phyloP scores from a whole-genome alignment of 768 basidiomycete species.

The Boletus bicolor region DNA sequence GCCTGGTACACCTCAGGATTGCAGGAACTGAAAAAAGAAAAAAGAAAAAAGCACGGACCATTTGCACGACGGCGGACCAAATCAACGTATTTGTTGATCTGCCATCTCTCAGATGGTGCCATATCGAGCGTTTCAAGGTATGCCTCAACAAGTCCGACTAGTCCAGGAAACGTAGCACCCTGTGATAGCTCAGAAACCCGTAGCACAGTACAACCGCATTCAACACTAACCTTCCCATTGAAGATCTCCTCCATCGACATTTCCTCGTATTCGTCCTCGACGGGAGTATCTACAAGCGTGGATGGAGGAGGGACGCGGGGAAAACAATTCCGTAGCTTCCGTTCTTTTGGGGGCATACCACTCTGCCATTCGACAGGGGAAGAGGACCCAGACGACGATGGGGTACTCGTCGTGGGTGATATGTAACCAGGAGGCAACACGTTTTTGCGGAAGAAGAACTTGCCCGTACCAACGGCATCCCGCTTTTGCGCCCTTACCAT shows the following conservation, averaged over 20 bases:
- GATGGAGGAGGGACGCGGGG: conserved; percentile 47
- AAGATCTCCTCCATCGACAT: conserved; percentile 92
- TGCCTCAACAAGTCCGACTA: conserved; percentile 74
- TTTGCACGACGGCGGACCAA: conserved; percentile 75
- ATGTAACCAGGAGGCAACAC: conserved; percentile 59
- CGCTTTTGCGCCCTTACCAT: conserved; percentile 88
- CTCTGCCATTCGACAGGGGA: conserved; percentile 35
- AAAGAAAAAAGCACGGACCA: conserved; percentile 46
- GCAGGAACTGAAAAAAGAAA: background rate
- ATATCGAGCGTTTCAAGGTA: conserved; percentile 88
- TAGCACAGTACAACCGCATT: background rate
- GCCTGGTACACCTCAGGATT: conserved; percentile 42
- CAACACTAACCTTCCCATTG: conserved; percentile 72
- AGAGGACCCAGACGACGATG: conserved; percentile 43
- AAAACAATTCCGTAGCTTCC: conserved; percentile 71
- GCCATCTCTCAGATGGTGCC: conserved; percentile 51
- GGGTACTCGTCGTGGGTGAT: conserved; percentile 37
- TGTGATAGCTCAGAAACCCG: conserved; percentile 28
- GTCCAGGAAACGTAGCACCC: conserved; percentile 69
- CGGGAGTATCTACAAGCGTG: conserved; percentile 48
- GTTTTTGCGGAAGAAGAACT: conserved; percentile 88
- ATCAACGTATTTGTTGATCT: conserved; percentile 75
- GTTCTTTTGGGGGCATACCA: conserved; percentile 49
- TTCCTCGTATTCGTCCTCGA: conserved; percentile 86
- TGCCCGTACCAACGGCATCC: conserved; percentile 68